A percentile compares a stretch with the other conserved stretches of the same genome.
phyloP scores from a whole-genome alignment of 257 asterid genomes.

The Plantago major region DNA sequence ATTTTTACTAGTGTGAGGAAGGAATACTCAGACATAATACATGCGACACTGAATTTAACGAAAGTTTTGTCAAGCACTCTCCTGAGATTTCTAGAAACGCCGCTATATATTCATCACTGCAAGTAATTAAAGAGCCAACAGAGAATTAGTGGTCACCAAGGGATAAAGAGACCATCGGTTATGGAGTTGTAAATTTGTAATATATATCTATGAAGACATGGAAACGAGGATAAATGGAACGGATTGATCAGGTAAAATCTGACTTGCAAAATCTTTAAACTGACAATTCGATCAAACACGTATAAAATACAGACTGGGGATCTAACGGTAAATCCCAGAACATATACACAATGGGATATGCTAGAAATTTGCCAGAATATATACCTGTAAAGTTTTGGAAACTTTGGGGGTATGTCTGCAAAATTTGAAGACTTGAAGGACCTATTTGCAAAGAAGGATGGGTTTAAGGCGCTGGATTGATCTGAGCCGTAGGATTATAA shows the following conservation, averaged over 20 bases:
- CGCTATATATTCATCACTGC: constrained; percentile 78
- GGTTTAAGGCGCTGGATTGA: too few species aligned
- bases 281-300: background rate
- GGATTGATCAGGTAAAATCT: background rate
- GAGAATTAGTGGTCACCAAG: background rate
- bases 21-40: constrained; percentile 27
- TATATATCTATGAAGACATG: background rate
- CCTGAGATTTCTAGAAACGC: constrained; percentile 83
- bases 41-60: constrained; percentile 47
- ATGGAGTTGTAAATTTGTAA: background rate
- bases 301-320: background rate
- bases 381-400: too few species aligned
- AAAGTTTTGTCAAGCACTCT: constrained; percentile 53
- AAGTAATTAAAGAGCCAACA: constrained; percentile 17
- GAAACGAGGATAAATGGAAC: background rate
- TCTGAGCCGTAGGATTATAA: too few species aligned
- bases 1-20: background rate
- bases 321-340: background rate
- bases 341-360: background rate
- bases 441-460: too few species aligned
- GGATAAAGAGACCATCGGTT: background rate
- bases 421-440: too few species aligned
- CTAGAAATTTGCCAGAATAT: background rate
- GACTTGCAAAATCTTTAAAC: background rate
- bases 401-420: too few species aligned